Conservation (phyloP, 2,329 filamentous ascomycete genomes). For the Coleophoma eucalyptorum region DNA sequence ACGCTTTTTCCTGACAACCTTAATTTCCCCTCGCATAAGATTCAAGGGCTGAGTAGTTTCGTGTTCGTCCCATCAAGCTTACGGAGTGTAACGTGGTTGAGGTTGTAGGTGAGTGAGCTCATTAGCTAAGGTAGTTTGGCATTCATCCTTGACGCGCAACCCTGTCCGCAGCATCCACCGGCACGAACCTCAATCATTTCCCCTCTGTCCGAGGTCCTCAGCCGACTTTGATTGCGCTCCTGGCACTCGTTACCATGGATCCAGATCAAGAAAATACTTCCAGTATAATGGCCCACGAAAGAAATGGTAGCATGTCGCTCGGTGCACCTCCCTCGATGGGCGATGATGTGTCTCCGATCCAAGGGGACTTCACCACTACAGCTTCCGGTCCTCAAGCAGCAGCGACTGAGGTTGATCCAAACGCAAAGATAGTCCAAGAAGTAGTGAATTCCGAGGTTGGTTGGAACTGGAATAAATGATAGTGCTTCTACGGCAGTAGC, state of each 20-base stretch:
- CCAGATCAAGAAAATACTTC: slow-evolving; percentile 16
- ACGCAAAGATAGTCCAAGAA: slow-evolving; percentile 24
- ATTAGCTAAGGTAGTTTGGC: too few relatives aligned
- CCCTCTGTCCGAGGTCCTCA: too few relatives aligned
- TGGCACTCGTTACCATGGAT: slow-evolving; percentile 2
- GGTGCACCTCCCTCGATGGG: slow-evolving; percentile 13
- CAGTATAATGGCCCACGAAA: slow-evolving; percentile 14
- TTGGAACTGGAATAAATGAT: background rate
- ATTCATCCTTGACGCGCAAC: too few relatives aligned
- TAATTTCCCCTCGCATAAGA: too few relatives aligned
- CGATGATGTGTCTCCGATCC: slow-evolving; percentile 18
- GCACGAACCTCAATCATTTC: too few relatives aligned
- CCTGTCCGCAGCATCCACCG: too few relatives aligned
- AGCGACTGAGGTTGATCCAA: slow-evolving; percentile 12
- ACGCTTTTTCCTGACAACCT: too few relatives aligned
- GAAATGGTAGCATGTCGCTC: slow-evolving; percentile 21
- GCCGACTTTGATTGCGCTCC: too few relatives aligned
- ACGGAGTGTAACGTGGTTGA: too few relatives aligned
- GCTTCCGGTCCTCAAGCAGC: background rate
- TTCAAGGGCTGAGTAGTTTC: too few relatives aligned
- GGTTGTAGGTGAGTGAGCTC: too few relatives aligned
- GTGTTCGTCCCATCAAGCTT: too few relatives aligned
- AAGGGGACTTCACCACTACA: slow-evolving; percentile 12
- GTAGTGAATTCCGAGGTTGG: slow-evolving; percentile 28
- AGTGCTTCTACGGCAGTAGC: slow-evolving; percentile 1